These are phyloP conservation scores for Adansonia gregorii DNA, from an alignment of 441 rosid genomes.

Conservation along the genomic window DNA sequence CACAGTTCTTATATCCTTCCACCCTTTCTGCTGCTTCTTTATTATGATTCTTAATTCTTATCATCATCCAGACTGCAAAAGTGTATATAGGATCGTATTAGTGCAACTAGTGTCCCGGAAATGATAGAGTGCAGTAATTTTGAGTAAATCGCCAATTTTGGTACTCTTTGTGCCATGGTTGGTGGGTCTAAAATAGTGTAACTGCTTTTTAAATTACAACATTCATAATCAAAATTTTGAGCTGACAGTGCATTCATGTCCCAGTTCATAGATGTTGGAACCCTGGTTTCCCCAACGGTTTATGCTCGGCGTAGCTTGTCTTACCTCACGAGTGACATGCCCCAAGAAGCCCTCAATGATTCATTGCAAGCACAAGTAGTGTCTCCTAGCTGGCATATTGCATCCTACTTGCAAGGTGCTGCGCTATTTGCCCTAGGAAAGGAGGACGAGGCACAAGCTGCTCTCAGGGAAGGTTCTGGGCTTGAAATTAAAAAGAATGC, in stretches of 20 bases:
- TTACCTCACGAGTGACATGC: constrained; percentile 73
- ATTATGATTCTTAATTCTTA: not conserved
- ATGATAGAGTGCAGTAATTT: not conserved
- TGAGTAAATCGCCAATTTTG: not conserved
- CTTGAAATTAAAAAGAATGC: constrained; percentile 60
- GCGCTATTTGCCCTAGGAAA: constrained; percentile 66
- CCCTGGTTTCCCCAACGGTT: constrained; percentile 76
- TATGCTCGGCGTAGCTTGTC: constrained; percentile 83
- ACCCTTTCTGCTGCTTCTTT: not conserved
- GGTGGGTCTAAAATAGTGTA: not conserved
- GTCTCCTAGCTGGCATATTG: constrained; percentile 81
- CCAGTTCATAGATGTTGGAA: constrained; percentile 71
- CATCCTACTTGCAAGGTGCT: constrained; percentile 82
- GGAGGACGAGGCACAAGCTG: constrained; percentile 74
- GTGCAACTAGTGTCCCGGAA: not conserved
- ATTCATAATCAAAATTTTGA: not conserved
- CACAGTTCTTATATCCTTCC: not conserved
- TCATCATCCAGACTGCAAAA: constrained; percentile 7
- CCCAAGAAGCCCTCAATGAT: constrained; percentile 73
- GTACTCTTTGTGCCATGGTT: constrained; percentile 4
- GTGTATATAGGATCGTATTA: not conserved
- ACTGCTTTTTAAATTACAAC: not conserved
- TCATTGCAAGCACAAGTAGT: constrained; percentile 82
- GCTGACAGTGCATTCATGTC: constrained; percentile 21
- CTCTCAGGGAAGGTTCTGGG: constrained; percentile 71